These are phyloP conservation scores for Apiospora phragmitis DNA, from an alignment of 2,329 filamentous ascomycete species.

Conservation along the genomic window DNA sequence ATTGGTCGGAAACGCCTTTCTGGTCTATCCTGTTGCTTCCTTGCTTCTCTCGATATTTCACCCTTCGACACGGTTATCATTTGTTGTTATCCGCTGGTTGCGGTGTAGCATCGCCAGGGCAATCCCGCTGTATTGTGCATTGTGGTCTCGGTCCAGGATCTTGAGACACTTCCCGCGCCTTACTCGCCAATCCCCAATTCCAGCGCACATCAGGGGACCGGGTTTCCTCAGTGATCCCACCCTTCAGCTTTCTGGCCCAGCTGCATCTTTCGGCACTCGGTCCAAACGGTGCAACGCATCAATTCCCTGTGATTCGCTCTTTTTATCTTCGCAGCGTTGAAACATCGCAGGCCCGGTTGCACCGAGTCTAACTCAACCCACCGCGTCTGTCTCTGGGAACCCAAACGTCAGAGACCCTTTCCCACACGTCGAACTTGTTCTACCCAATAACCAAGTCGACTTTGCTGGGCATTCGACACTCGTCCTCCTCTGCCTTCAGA, in stretches of 20 bases:
- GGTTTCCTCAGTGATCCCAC: background rate
- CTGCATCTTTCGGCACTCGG: conserved; percentile 4
- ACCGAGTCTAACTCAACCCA: background rate
- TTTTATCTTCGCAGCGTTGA: background rate
- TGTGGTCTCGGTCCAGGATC: conserved; percentile 4
- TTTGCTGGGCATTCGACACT: conserved; percentile 1
- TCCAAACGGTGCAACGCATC: background rate
- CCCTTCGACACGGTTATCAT: background rate
- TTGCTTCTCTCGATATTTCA: background rate
- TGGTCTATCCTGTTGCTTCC: background rate
- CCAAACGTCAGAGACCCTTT: background rate
- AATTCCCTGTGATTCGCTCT: background rate
- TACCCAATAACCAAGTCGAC: background rate
- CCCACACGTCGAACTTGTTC: background rate
- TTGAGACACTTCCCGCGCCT: conserved; percentile 8
- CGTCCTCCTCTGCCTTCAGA: background rate
- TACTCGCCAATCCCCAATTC: background rate
- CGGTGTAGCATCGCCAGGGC: conserved; percentile 6
- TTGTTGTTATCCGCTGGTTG: background rate
- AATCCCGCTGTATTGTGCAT: conserved; percentile 1
- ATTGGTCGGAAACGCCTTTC: background rate
- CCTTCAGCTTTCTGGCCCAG: background rate
- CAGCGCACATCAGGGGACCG: background rate
- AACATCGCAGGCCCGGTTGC: background rate
- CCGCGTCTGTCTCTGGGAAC: background rate